phyloP scores from a whole-genome alignment of 2,329 filamentous ascomycete species.

The Exophiala sp. region DNA sequence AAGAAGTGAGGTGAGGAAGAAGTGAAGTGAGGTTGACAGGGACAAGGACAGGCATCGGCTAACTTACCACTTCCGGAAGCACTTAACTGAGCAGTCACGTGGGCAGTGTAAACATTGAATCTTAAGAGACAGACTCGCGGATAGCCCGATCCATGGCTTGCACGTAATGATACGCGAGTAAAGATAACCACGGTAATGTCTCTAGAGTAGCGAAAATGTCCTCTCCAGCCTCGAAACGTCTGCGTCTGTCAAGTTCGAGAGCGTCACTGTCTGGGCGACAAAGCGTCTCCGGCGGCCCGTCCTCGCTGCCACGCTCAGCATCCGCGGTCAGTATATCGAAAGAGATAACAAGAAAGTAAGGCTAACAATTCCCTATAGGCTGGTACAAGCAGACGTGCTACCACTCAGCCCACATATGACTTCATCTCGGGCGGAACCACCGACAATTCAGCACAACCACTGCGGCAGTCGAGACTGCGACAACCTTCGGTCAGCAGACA shows the following conservation, averaged over 20 bases:
- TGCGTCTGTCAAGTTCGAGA: slow-evolving; percentile 25
- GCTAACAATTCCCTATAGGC: slow-evolving; percentile 2
- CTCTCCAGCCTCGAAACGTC: slow-evolving; percentile 26
- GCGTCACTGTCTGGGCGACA: slow-evolving; percentile 25
- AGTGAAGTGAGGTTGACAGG: too few relatives aligned
- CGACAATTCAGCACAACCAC: slow-evolving; percentile 33
- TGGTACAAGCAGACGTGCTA: slow-evolving; percentile 35
- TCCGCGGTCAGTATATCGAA: slow-evolving; percentile 15
- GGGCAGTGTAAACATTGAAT: too few relatives aligned
- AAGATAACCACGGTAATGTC: too few relatives aligned
- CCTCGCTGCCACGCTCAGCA: slow-evolving; percentile 20
- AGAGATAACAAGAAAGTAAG: not conserved
- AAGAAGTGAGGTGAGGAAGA: too few relatives aligned
- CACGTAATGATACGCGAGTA: too few relatives aligned
- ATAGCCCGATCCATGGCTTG: too few relatives aligned
- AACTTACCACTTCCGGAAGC: too few relatives aligned
- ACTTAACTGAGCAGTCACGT: too few relatives aligned
- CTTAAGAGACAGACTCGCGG: too few relatives aligned
- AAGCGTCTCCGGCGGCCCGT: slow-evolving; percentile 21
- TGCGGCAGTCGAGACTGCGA: slow-evolving; percentile 35
- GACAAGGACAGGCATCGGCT: too few relatives aligned
- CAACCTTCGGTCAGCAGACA: slow-evolving; percentile 38
- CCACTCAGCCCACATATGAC: slow-evolving; percentile 57
- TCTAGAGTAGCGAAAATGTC: slow-evolving; percentile 14
- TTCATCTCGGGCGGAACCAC: slow-evolving; percentile 55